Evolutionary conservation across 257 asterid species (phyloP).

Genomic region (Primulina huaijiensis): DNA sequence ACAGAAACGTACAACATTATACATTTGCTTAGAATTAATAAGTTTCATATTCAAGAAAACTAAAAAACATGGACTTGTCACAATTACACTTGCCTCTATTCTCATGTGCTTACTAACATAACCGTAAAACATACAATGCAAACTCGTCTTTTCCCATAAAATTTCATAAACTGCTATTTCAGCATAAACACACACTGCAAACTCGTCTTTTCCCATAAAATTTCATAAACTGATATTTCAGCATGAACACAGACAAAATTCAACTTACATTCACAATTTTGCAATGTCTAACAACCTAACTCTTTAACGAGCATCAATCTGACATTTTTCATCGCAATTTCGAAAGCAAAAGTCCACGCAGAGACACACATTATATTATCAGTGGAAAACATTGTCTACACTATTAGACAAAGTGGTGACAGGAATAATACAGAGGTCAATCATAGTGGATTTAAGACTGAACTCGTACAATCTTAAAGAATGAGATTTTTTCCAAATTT

Average conservation of each 20-base stretch:
- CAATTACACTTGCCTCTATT: no score
- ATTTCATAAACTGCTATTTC: background rate
- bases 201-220: background rate
- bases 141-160: background rate
- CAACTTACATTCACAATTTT: background rate
- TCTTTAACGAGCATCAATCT: background rate
- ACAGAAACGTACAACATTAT: no score
- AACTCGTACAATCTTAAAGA: background rate
- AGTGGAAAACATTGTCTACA: background rate
- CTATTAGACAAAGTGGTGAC: background rate
- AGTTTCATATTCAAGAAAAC: no score
- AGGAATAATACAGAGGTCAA: background rate
- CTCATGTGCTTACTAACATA: no score
- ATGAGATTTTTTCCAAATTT: background rate
- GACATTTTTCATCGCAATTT: background rate
- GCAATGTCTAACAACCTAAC: background rate
- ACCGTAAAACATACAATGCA: no score
- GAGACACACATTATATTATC: background rate
- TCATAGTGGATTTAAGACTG: background rate
- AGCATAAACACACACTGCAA: no score
- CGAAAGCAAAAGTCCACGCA: background rate
- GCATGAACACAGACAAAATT: background rate
- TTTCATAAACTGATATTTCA: background rate
- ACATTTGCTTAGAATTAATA: no score
- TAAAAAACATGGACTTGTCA: no score